Percentiles rank a stretch among this genome's conserved stretches.
phyloP scores from a whole-genome alignment of 441 rosid genomes.

The Isatis lusitanica region DNA sequence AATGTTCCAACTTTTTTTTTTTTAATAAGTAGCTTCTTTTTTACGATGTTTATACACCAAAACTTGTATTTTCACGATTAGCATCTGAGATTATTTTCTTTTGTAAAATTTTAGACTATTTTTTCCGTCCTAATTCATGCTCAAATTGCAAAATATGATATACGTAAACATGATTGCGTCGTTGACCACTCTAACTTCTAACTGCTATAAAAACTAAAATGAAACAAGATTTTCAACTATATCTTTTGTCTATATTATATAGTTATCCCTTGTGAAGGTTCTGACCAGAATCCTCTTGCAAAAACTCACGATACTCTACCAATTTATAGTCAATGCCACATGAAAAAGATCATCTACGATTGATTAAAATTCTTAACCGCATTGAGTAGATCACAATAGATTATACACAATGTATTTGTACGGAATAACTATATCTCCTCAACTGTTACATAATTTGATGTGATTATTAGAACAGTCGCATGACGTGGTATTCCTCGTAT shows the following conservation, averaged over 20 bases:
- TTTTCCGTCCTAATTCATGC: background rate
- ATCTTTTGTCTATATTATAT: background rate
- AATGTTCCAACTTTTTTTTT: background rate
- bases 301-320: background rate
- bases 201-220: background rate
- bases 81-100: background rate
- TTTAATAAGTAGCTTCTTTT: background rate
- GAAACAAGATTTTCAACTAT: too few relatives aligned
- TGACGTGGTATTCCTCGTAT: background rate
- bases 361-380: background rate
- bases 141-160: background rate
- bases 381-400: background rate
- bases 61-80: background rate
- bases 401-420: background rate
- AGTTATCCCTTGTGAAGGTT: background rate
- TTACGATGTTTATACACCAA: background rate
- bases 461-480: background rate
- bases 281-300: background rate
- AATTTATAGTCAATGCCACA: background rate
- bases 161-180: constrained; percentile 20
- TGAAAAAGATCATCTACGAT: too few relatives aligned
- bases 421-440: background rate
- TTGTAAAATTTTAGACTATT: background rate
- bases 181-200: constrained; percentile 12
- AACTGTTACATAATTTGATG: background rate